Base-by-base conservation (phyloP, 257 asterid genomes). In the Scutellaria galericulata region DNA sequence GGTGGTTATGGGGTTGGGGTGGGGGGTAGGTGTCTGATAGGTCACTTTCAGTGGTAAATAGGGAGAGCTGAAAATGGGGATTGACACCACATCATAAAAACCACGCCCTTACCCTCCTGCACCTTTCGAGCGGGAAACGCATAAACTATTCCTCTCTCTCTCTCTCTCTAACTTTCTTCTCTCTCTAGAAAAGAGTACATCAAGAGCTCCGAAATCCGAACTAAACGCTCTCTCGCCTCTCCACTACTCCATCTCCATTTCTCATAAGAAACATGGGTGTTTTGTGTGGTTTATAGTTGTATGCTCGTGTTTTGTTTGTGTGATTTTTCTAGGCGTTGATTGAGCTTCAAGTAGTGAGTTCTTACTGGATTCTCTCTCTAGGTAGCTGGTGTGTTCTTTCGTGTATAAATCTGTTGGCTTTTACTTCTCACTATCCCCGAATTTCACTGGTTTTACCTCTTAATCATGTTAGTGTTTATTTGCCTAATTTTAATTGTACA, bases 21-120 rank as follows among this genome's bases (percentile, higher is more conserved):
- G 13, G 59, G 63, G 15, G 54, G 44, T 57, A 69, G 69, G 37
- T 64, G 73, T 64, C 40, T 64, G 73, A 77, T 46, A 14, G 77
- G 80, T 77, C 80, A 47, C 77, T 70, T 70, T 77, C 80, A 77
- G 77, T 64, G 55, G 72, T 77, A 70, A 77, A 70, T 70, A 64
- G 68, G 52, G 75, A 64, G 66, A 76, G 72, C 80, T 76, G 67
- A 70, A 76, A 76, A 76, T 70, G 64, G 72, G 80, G 72, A 70
- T 77, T 63, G 68, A 77, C 77, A 64, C 73, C 75, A 59, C 80
- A 52, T 58, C 71, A 68, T 14, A 20, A 64, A 47, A 47, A 48
- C 75, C 74, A 75, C 74, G 68, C 68, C 48, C 74, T 66, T 51
- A 5, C 63, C 71, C 71, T 50, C 64, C 78, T 45, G 14, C 52